phyloP scores from a whole-genome alignment of 2,329 filamentous ascomycete species.

The Pseudogymnoascus sp. region DNA sequence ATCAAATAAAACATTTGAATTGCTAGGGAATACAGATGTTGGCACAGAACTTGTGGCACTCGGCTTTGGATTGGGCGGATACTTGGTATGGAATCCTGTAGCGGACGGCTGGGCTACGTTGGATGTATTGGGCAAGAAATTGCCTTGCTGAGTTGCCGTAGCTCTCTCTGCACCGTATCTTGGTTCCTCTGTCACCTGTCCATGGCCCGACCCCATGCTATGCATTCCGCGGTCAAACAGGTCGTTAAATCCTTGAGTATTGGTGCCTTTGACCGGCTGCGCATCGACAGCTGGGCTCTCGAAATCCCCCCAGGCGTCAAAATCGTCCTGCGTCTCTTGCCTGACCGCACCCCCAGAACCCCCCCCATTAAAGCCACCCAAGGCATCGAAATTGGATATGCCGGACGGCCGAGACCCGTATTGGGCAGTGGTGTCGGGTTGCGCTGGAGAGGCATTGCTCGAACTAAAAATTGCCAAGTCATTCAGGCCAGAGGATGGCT shows the following conservation, averaged over 20 bases:
- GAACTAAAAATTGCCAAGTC: conserved; percentile 1
- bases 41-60: not conserved
- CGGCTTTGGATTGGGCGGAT: conserved; percentile 1
- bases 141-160: not conserved
- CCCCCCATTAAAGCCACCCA: not conserved
- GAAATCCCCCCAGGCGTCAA: conserved; percentile 10
- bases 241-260: not conserved
- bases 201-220: not conserved
- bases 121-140: not conserved
- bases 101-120: not conserved
- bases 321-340: not conserved
- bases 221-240: not conserved
- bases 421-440: not conserved
- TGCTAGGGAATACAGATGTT: not conserved
- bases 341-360: not conserved
- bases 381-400: not conserved
- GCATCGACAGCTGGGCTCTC: not conserved
- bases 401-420: not conserved
- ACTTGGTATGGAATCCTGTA: not conserved
- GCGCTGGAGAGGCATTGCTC: not conserved
- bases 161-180: not conserved
- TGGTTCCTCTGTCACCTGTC: not conserved
- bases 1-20: conserved; percentile 28
- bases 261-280: not conserved
- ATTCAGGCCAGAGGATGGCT: conserved; percentile 6